phyloP scores from a whole-genome alignment of 129 eudicot genomes.

The Flaveria brownii region DNA sequence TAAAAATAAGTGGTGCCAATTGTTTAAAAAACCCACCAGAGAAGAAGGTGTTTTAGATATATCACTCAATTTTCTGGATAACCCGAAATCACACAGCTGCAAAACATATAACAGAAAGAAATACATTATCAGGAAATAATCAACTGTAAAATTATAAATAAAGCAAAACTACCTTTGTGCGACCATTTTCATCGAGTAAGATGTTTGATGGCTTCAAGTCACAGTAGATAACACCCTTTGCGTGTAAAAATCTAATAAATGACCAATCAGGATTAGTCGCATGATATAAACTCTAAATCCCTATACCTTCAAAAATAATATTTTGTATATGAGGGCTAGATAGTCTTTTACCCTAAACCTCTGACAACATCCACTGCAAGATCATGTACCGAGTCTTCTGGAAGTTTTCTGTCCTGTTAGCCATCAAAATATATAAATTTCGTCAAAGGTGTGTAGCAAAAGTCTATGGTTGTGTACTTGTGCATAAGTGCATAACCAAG shows the following conservation, averaged over 20 bases:
- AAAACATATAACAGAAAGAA: conserved; percentile 18
- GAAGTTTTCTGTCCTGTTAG: conserved; percentile 82
- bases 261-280: conserved; percentile 26
- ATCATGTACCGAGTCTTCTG: conserved; percentile 95
- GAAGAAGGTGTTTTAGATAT: conserved; percentile 80
- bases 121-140: conserved; percentile 7
- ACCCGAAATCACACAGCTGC: conserved; percentile 96
- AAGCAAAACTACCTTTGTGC: conserved; percentile 66
- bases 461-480: background rate
- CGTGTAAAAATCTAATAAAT: conserved; percentile 74
- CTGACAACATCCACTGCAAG: conserved; percentile 75
- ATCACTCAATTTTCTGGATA: conserved; percentile 85
- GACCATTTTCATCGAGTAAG: conserved; percentile 90
- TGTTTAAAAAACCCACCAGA: conserved; percentile 46
- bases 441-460: conserved; percentile 12
- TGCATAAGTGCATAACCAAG: background rate
- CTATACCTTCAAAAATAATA: conserved; percentile 1
- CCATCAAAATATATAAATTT: conserved; percentile 9
- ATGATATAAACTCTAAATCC: conserved; percentile 13
- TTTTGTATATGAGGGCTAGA: conserved; percentile 20
- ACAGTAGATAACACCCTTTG: conserved; percentile 88
- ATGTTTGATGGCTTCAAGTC: conserved; percentile 96
- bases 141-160: conserved; percentile 1
- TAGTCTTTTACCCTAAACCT: conserved; percentile 78
- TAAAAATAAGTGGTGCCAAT: background rate